These are phyloP conservation scores for Pseudomonodictys pantanalensis DNA, from an alignment of 495 filamentous ascomycete species.

Conservation along the genomic window DNA sequence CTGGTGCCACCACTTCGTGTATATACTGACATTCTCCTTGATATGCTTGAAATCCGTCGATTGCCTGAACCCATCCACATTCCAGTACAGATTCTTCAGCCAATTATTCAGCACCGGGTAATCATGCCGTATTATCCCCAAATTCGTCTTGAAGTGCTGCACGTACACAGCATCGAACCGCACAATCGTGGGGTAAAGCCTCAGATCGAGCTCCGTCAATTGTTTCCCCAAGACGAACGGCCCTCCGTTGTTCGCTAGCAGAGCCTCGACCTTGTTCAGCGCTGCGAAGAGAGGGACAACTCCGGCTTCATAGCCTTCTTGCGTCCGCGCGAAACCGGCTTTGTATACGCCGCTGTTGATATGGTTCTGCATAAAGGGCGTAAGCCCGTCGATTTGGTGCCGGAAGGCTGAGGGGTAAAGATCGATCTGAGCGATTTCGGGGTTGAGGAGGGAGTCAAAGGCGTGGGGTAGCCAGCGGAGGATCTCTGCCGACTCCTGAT, in stretches of 20 bases:
- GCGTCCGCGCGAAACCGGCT: constrained; percentile 51
- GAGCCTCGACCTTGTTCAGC: constrained; percentile 53
- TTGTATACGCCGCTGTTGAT: constrained; percentile 56
- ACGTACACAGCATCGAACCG: constrained; percentile 54
- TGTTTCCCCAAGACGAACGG: constrained; percentile 49
- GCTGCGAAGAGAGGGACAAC: constrained; percentile 49
- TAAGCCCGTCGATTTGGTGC: constrained; percentile 46
- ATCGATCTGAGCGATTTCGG: constrained; percentile 36
- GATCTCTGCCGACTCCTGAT: constrained; percentile 50
- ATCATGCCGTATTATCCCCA: constrained; percentile 52
- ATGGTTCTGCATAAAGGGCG: constrained; percentile 47
- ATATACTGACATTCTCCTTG: constrained; percentile 54
- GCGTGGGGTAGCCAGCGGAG: constrained; percentile 51
- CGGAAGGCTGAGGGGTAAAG: constrained; percentile 49
- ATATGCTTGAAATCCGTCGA: constrained; percentile 50
- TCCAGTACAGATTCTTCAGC: constrained; percentile 54
- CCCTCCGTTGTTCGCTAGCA: constrained; percentile 45
- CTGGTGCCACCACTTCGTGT: too few species aligned
- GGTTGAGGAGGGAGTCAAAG: constrained; percentile 46
- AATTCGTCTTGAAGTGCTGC: constrained; percentile 58
- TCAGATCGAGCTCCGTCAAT: constrained; percentile 54
- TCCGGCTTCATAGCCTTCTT: constrained; percentile 49
- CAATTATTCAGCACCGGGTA: constrained; percentile 54
- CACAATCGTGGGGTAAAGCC: constrained; percentile 50
- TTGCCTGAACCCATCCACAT: constrained; percentile 42